Conservation (phyloP, 345 rosid species). For the Populus nigra region DNA sequence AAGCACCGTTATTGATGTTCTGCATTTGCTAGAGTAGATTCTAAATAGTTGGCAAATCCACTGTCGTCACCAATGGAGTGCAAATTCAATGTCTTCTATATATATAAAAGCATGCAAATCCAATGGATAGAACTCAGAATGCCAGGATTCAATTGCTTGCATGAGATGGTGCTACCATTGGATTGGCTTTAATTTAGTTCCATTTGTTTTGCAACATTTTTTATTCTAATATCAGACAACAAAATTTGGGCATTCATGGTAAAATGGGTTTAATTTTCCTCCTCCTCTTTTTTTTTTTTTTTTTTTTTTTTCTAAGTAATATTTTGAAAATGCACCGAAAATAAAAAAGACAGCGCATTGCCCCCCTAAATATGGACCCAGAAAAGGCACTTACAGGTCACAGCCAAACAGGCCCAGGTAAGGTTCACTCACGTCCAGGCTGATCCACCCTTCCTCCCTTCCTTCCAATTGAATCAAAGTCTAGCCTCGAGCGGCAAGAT, state of each 20-base stretch:
- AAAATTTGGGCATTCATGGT: background rate
- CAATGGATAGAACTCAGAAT: background rate
- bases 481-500: slow-evolving; percentile 26
- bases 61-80: background rate
- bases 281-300: too few relatives aligned
- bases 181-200: background rate
- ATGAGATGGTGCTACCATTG: background rate
- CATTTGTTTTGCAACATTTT: background rate
- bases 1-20: too few relatives aligned
- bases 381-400: background rate
- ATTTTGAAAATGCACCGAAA: background rate
- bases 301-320: too few relatives aligned
- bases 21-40: too few relatives aligned
- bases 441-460: background rate
- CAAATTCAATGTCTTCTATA: background rate
- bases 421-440: slow-evolving; percentile 3
- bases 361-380: too few relatives aligned
- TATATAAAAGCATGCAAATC: background rate
- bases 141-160: background rate
- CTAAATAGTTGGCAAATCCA: background rate
- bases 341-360: background rate
- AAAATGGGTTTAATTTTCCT: background rate
- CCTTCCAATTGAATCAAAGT: background rate
- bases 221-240: too few relatives aligned
- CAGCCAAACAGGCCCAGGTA: slow-evolving; percentile 2